Percentiles rank a stretch among this genome's conserved stretches.
phyloP scores from a whole-genome alignment of 306 rosid species.

The Vigna mungo region DNA sequence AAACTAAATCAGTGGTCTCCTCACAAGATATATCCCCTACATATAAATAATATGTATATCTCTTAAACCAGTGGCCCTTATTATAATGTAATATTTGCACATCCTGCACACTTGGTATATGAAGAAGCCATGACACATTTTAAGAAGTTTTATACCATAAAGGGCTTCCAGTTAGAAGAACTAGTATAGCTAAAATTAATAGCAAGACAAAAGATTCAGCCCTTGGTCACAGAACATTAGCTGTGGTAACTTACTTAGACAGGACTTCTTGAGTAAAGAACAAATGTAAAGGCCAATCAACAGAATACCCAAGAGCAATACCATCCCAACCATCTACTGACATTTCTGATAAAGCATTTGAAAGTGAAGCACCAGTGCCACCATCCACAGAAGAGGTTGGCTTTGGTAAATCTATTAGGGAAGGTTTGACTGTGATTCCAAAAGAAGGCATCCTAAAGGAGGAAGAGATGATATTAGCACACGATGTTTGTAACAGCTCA shows the following conservation, averaged over 20 bases:
- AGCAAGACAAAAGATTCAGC: slow-evolving; percentile 45
- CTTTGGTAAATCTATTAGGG: slow-evolving; percentile 66
- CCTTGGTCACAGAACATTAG: slow-evolving; percentile 25
- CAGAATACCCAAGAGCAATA: slow-evolving; percentile 88
- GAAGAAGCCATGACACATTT: slow-evolving; percentile 25
- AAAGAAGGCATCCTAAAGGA: slow-evolving; percentile 87
- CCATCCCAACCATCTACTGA: slow-evolving; percentile 96
- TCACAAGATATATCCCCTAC: slow-evolving; percentile 10
- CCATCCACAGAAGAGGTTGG: slow-evolving; percentile 60
- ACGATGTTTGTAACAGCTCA: slow-evolving; percentile 35
- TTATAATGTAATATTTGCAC: background rate
- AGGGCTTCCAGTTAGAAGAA: background rate
- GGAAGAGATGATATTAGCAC: slow-evolving; percentile 37
- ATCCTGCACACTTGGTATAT: slow-evolving; percentile 9
- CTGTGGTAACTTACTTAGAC: slow-evolving; percentile 74
- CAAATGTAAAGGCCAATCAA: slow-evolving; percentile 99
- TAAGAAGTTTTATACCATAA: slow-evolving; percentile 15
- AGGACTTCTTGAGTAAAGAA: slow-evolving; percentile 95
- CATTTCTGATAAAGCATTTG: slow-evolving; percentile 63
- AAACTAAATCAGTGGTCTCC: slow-evolving; percentile 9
- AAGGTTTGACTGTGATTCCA: slow-evolving; percentile 80
- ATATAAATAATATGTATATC: background rate
- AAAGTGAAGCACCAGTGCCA: slow-evolving; percentile 55
- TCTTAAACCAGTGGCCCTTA: background rate
- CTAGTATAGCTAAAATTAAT: slow-evolving; percentile 7